Base-by-base conservation (phyloP, 192 early-diverging fungal species). In the Piromyces finnis region DNA sequence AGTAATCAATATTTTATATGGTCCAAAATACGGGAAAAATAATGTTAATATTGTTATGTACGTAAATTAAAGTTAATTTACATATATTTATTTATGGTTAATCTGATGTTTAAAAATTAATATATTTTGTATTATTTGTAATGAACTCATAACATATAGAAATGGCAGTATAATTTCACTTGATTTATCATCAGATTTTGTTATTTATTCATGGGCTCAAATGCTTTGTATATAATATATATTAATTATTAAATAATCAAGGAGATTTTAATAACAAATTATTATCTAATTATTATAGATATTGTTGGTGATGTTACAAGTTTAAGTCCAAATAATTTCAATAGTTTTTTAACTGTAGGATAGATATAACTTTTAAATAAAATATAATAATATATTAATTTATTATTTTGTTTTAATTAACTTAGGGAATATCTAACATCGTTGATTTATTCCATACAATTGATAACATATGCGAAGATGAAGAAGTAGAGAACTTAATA, bases 161-260 rank as follows among this genome's bases (percentile, higher is more conserved):
- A 68, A 68, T 68, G 51, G 51, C 9, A 26, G 26, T 68, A 68
- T 68, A 11, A 68, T 68, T n/a, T 68, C 51, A 68, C 15, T n/a
- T 12, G 32, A 84, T 84, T 79, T 80, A 59, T 36, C 78, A 13
- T 29, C 82, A n/a, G 87, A 91, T 78, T 93, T 93, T 85, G 87
- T 88, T 26, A 83, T 88, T 32, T 92, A 92, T 82, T 89, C 93
- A 16, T 95, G 94, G 94, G 89, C 93, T 81, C 85, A 90, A 59
- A 84, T 93, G 27, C 84, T 91, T 14, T 88, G 87, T 87, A 79
- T 39, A 81, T 28, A 32, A 22, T 27, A n/a, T n/a, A 3, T 39
- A 30, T 16, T 30, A 18, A 26, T 5, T 81, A 16, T 32, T 15
- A 29, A 22, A 84, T 6, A 28, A 16, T 12, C 12, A 12, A 17